phyloP scores from a whole-genome alignment of 495 filamentous ascomycete genomes.

The Chaetomium tenue region DNA sequence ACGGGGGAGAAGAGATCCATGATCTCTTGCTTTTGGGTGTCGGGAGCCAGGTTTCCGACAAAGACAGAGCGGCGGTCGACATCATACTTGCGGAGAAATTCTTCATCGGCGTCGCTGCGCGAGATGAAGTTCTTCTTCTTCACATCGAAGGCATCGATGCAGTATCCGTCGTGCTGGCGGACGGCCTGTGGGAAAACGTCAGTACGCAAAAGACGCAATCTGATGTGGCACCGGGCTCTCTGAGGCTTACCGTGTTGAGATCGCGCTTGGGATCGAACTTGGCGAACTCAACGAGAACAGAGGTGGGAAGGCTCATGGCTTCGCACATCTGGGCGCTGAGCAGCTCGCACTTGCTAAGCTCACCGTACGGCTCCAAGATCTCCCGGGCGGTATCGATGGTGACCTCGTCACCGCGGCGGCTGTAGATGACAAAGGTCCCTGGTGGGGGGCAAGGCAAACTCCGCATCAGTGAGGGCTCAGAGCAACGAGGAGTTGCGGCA shows the following conservation, averaged over 20 bases:
- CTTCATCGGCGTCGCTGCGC: slow-evolving; percentile 31
- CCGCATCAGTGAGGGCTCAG: slow-evolving; percentile 20
- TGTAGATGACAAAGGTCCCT: slow-evolving; percentile 55
- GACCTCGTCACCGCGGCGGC: slow-evolving; percentile 39
- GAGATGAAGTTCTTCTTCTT: slow-evolving; percentile 28
- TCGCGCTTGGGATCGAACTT: slow-evolving; percentile 45
- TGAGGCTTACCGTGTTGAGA: slow-evolving; percentile 40
- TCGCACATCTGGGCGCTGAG: slow-evolving; percentile 30
- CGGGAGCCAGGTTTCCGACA: slow-evolving; percentile 48
- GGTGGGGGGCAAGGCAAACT: background rate
- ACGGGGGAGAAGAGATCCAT: slow-evolving; percentile 38
- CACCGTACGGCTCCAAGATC: slow-evolving; percentile 45
- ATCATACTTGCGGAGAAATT: slow-evolving; percentile 44
- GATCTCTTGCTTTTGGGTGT: slow-evolving; percentile 41
- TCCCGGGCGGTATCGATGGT: slow-evolving; percentile 44
- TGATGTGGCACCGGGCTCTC: background rate
- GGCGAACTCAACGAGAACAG: slow-evolving; percentile 53
- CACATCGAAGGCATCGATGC: slow-evolving; percentile 39
- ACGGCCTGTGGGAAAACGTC: slow-evolving; percentile 29
- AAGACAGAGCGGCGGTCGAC: slow-evolving; percentile 53
- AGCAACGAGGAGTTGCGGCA: slow-evolving; percentile 15
- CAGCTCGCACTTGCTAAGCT: slow-evolving; percentile 35
- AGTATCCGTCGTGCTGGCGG: slow-evolving; percentile 29
- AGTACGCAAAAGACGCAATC: slow-evolving; percentile 20
- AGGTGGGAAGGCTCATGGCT: slow-evolving; percentile 39